Percentiles rank a stretch among this genome's conserved stretches.
Conservation (phyloP, 352 stramenopile species). For the Phytopythium ostracodes region DNA sequence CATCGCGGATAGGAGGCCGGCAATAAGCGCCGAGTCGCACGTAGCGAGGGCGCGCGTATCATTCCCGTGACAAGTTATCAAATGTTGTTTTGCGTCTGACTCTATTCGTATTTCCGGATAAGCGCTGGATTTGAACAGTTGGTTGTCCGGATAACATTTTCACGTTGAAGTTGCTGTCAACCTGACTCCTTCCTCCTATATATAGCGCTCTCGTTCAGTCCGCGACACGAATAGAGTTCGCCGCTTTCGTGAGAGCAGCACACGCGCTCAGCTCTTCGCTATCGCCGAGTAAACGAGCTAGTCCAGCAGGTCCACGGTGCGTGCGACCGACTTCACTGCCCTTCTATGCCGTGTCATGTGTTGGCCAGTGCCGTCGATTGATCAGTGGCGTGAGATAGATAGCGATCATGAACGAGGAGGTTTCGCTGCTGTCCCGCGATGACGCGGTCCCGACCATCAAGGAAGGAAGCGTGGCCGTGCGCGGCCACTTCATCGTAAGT, state of each 20-base stretch:
- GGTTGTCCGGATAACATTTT: not conserved
- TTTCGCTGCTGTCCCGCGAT: not conserved
- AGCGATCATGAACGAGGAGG: not conserved
- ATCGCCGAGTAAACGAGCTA: not conserved
- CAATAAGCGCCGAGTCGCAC: not conserved
- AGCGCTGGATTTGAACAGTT: not conserved
- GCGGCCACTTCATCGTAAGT: slow-evolving; percentile 59
- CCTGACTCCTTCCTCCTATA: not conserved
- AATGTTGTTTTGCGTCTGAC: not conserved
- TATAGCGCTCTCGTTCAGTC: not conserved
- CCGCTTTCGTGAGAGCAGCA: not conserved
- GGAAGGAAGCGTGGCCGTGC: slow-evolving; percentile 54
- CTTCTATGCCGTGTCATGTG: no score
- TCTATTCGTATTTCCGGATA: not conserved
- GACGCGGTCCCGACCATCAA: slow-evolving; percentile 25
- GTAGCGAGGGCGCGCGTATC: not conserved
- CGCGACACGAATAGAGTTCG: no score
- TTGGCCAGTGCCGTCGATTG: not conserved
- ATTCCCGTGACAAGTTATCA: not conserved
- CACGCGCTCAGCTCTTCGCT: no score
- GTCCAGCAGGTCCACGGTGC: no score
- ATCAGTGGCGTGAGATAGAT: no score
- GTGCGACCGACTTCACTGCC: no score
- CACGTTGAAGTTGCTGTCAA: not conserved
- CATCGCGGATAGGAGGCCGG: not conserved